Conservation (phyloP, 2,329 filamentous ascomycete genomes). For the Penicillium sp. region DNA sequence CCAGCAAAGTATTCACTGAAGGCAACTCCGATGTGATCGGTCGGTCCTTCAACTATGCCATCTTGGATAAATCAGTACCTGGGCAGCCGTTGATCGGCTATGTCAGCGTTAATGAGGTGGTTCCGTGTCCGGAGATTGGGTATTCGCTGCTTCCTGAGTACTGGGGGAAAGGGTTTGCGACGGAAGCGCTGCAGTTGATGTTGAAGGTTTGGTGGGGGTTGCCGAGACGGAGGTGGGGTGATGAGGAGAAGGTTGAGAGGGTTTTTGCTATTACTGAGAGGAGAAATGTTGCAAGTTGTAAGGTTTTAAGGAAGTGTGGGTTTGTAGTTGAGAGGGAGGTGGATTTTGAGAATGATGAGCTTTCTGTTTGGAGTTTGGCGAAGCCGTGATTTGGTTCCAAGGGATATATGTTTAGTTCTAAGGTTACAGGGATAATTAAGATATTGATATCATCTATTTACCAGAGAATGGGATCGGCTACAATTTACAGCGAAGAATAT, state of each 20-base stretch:
- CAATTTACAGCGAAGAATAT: not conserved
- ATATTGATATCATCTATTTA: too few relatives aligned
- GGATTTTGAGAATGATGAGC: constrained; percentile 8
- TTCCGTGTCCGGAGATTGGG: constrained; percentile 23
- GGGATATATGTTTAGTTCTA: too few relatives aligned
- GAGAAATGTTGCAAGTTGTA: constrained; percentile 14
- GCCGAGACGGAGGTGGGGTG: constrained; percentile 1
- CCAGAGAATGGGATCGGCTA: not conserved
- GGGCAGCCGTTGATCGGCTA: constrained; percentile 19
- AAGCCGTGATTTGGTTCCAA: not conserved
- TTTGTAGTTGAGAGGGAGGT: constrained; percentile 12
- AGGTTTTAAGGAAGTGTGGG: constrained; percentile 24
- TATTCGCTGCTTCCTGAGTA: constrained; percentile 22
- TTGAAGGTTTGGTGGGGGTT: constrained; percentile 26
- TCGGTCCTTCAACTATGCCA: constrained; percentile 20
- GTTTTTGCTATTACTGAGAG: constrained; percentile 21
- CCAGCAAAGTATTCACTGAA: constrained; percentile 17
- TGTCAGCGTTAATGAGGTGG: constrained; percentile 19
- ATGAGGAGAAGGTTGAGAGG: constrained; percentile 8
- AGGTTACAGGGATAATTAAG: not conserved
- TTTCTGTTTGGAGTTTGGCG: constrained; percentile 13
- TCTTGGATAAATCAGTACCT: constrained; percentile 17
- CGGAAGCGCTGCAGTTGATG: constrained; percentile 22
- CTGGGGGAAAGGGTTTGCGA: constrained; percentile 28
- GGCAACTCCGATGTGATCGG: constrained; percentile 19